These are phyloP conservation scores for Rhodotorula taiwanensis DNA, from an alignment of 768 basidiomycete species.

Conservation along the genomic window DNA sequence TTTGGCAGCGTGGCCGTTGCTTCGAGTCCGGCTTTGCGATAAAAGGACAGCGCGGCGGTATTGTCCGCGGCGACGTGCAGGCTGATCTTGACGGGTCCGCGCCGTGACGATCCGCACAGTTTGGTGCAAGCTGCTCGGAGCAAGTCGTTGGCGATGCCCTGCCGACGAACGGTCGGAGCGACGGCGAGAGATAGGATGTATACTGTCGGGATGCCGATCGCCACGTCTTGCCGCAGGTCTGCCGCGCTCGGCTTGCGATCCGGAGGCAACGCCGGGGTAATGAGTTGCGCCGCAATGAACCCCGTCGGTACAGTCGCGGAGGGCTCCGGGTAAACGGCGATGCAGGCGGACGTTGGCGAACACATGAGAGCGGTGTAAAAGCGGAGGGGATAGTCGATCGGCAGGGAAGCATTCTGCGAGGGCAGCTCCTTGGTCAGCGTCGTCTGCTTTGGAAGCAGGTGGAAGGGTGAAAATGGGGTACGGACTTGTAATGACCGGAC, in stretches of 20 bases:
- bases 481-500: conserved; percentile 17
- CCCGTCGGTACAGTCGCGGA: conserved; percentile 3
- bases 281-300: background rate
- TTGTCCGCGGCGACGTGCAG: conserved; percentile 20
- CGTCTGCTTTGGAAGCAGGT: background rate
- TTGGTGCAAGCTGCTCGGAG: background rate
- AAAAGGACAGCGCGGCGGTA: background rate
- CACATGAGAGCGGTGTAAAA: conserved; percentile 26
- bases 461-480: background rate
- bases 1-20: conserved; percentile 1
- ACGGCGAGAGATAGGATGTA: conserved; percentile 21
- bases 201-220: background rate
- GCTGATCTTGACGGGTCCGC: background rate
- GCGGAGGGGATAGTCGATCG: conserved; percentile 3
- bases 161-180: background rate
- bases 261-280: background rate
- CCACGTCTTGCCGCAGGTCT: background rate
- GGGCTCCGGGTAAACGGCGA: conserved; percentile 7
- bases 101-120: background rate
- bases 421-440: background rate
- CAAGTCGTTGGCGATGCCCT: conserved; percentile 4
- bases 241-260: too few species aligned
- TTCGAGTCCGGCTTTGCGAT: background rate
- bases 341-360: conserved; percentile 12
- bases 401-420: conserved; percentile 14